Evolutionary conservation across 2,329 filamentous ascomycete species (phyloP), one percentile per base, ranked within the genome.

Genomic region (Cladosporium phlei): DNA sequence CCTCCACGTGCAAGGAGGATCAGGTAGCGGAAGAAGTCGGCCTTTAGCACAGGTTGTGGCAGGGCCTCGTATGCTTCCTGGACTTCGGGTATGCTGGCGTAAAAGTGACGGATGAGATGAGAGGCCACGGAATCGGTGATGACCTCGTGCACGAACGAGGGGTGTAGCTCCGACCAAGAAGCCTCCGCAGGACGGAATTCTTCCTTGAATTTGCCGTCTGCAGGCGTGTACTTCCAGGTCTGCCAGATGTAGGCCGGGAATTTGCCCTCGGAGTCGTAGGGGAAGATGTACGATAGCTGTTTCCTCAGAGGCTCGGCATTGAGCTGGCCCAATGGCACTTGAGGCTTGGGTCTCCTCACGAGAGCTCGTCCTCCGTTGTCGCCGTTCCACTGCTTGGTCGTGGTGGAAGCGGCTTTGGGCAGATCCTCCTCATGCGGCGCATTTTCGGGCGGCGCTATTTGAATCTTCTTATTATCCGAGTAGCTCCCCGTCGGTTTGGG

Each of bases 191-290:
- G 81, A 52, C 90, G 83, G 63, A 95, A 90, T 16, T 74, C 70
- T 52, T 84, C 80, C 9, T 69, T 69, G 63, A 98, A 98, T 52
- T 86, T 76, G 40, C 80, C 75, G 17, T 88, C 85, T 1, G 83
- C 78, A 0, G 91, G 90, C 1, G 82, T 86, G 61, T 81, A 84
- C 67, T 94, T 96, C 93, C 93, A 98, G 11, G 93, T 98, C 75
- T 98, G 93, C 93, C 93, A 98, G 63, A 98, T 94, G 73, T 95
- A 97, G 47, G 89, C 90, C 3, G 93, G 93, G 66, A 97, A 97
- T 66, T 91, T 95, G 57, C 76, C 69, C 61, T 89, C 82, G 52
- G 91, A 76, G 61, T 95, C 86, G 74, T 97, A 98, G 16, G 90
- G 88, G 68, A 93, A 97, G 58, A 94, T 86, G 72, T 95, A 96